Conservation (phyloP, 176 grass and related monocot species). For the Oryza glaberrima region DNA sequence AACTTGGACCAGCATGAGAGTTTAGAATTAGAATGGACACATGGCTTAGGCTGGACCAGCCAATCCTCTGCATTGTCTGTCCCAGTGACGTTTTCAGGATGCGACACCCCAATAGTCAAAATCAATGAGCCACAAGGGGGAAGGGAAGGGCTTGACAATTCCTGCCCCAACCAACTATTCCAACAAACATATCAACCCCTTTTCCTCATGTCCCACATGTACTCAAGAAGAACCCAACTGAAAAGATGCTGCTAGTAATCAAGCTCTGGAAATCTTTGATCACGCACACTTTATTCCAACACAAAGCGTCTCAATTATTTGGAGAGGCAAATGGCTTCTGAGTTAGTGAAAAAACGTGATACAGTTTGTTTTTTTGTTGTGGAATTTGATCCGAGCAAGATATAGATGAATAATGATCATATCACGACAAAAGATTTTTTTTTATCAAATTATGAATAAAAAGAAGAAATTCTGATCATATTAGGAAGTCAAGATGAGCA, state of each 20-base stretch:
- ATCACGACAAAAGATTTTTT: neutral
- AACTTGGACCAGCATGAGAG: conserved; percentile 9
- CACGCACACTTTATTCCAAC: neutral
- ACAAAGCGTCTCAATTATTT: neutral
- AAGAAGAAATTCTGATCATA: neutral
- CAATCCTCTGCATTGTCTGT: neutral
- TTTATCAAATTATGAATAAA: neutral
- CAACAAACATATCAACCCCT: neutral
- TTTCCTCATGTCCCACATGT: neutral
- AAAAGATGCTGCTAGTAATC: neutral
- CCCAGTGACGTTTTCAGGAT: neutral
- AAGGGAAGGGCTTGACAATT: neutral
- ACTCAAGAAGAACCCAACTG: neutral
- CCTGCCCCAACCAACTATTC: conserved; percentile 9
- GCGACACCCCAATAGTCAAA: conserved; percentile 37
- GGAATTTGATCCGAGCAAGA: neutral
- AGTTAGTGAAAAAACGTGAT: neutral
- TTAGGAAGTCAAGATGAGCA: neutral
- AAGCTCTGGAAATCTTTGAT: neutral
- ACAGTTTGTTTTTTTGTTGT: neutral
- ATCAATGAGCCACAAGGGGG: neutral
- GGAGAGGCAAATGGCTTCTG: neutral
- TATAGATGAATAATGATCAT: neutral
- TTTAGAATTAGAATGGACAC: neutral
- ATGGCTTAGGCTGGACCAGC: conserved; percentile 33